A percentile compares a stretch with the other conserved stretches of the same genome.
These are phyloP conservation scores for Cutaneotrichosporon arboriforme DNA, from an alignment of 1,284 basidiomycete genomes.

Conservation along the genomic window DNA sequence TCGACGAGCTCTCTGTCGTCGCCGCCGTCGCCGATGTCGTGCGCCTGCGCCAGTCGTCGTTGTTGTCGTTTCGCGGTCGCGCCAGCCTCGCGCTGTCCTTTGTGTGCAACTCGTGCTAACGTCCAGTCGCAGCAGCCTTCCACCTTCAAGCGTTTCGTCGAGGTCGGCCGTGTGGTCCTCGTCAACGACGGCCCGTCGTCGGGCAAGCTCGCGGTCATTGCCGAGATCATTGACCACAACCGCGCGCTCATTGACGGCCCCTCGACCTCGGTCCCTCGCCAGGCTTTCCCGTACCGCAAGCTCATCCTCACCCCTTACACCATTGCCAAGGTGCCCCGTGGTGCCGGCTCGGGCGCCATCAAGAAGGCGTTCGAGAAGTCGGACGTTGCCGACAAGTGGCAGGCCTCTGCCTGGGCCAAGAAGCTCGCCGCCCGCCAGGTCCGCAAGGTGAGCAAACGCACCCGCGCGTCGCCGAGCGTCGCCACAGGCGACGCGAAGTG, in stretches of 20 bases:
- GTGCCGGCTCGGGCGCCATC: constrained; percentile 71
- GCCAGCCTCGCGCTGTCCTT: background rate
- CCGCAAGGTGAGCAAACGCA: constrained; percentile 55
- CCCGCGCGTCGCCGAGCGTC: background rate
- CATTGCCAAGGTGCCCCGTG: constrained; percentile 81
- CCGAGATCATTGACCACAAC: constrained; percentile 99
- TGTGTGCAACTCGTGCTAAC: background rate
- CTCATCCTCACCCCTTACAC: constrained; percentile 84
- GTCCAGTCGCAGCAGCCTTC: constrained; percentile 53
- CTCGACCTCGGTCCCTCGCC: constrained; percentile 81
- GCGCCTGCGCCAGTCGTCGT: background rate
- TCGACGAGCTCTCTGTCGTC: background rate
- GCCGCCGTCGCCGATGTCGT: background rate
- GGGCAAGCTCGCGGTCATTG: constrained; percentile 90
- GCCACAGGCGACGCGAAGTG: background rate
- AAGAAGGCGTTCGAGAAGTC: constrained; percentile 77
- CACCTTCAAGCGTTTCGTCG: constrained; percentile 94
- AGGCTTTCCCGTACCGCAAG: constrained; percentile 86
- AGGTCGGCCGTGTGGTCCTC: constrained; percentile 98
- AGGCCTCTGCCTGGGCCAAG: constrained; percentile 76
- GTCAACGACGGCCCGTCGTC: constrained; percentile 79
- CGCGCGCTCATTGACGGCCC: constrained; percentile 95
- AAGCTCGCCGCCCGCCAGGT: constrained; percentile 72
- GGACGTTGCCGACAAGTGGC: constrained; percentile 60
- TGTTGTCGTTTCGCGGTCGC: background rate